Percentiles rank a stretch among this genome's conserved stretches.
Conservation (phyloP, 768 basidiomycete genomes). For the Epithele typhae region DNA sequence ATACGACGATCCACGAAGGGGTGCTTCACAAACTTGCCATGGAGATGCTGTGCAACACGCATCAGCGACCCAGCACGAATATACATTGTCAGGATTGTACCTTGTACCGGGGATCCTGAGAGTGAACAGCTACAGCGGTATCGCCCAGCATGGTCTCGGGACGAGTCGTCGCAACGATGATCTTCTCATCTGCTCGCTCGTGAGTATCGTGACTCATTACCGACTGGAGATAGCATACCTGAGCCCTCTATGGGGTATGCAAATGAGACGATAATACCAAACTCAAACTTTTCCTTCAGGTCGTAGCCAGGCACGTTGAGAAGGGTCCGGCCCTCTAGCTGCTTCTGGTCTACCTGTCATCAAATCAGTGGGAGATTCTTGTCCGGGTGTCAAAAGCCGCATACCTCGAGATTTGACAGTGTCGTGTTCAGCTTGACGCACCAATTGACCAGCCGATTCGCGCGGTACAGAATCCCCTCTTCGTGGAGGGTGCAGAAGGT, state of each 20-base stretch:
- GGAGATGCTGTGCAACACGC: slow-evolving; percentile 59
- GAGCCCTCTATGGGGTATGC: slow-evolving; percentile 88
- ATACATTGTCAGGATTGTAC: too few relatives aligned
- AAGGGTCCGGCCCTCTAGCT: slow-evolving; percentile 78
- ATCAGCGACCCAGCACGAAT: background rate
- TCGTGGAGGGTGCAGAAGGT: slow-evolving; percentile 90
- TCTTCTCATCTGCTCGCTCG: slow-evolving; percentile 63
- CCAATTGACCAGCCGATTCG: slow-evolving; percentile 97
- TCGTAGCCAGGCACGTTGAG: slow-evolving; percentile 94
- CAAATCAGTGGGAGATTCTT: background rate
- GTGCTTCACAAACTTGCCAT: slow-evolving; percentile 87
- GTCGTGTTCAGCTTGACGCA: slow-evolving; percentile 95
- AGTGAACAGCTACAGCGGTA: slow-evolving; percentile 95
- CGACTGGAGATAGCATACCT: slow-evolving; percentile 37
- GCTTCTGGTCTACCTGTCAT: slow-evolving; percentile 84
- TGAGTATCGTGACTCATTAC: background rate
- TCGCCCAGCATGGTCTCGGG: slow-evolving; percentile 99
- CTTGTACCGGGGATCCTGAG: slow-evolving; percentile 86
- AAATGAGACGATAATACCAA: slow-evolving; percentile 95
- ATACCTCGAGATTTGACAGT: slow-evolving; percentile 92
- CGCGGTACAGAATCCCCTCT: slow-evolving; percentile 89
- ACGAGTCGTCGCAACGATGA: slow-evolving; percentile 94
- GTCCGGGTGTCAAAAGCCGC: slow-evolving; percentile 11
- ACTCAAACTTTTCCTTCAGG: slow-evolving; percentile 92
- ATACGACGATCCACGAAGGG: slow-evolving; percentile 85